Conservation (phyloP, 805 yeast genomes). For the Lipomyces spencermartinsiae region DNA sequence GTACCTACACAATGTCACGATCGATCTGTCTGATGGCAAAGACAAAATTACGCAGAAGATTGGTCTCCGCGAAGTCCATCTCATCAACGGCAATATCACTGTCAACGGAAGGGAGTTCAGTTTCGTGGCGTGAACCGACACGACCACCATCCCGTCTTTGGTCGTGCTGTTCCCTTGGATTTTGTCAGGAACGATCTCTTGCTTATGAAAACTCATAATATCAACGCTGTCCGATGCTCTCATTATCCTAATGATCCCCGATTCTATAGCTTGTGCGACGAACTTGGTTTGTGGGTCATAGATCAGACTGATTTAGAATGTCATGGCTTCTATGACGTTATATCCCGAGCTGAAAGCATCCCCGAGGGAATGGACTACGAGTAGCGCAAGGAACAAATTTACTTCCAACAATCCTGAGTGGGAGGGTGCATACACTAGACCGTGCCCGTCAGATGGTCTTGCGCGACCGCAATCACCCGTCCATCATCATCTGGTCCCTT, state of each 20-base stretch:
- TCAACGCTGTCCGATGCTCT: slow-evolving; percentile 49
- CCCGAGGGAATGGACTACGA: slow-evolving; percentile 24
- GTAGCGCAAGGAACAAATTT: slow-evolving; percentile 34
- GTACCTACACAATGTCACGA: slow-evolving; percentile 41
- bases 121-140: slow-evolving; percentile 50
- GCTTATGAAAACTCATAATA: slow-evolving; percentile 48
- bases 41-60: slow-evolving; percentile 40
- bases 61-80: slow-evolving; percentile 46
- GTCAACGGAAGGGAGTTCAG: slow-evolving; percentile 46
- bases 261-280: slow-evolving; percentile 46
- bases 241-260: slow-evolving; percentile 51
- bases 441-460: slow-evolving; percentile 46
- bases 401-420: slow-evolving; percentile 47
- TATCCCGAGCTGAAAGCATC: slow-evolving; percentile 15
- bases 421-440: slow-evolving; percentile 48
- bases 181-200: slow-evolving; percentile 46
- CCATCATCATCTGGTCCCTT: slow-evolving; percentile 50
- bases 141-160: slow-evolving; percentile 47
- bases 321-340: slow-evolving; percentile 46
- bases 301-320: slow-evolving; percentile 51
- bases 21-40: slow-evolving; percentile 30
- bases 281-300: slow-evolving; percentile 48
- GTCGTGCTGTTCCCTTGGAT: slow-evolving; percentile 49
- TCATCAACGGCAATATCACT: slow-evolving; percentile 42
- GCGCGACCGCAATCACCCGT: slow-evolving; percentile 49